These are phyloP conservation scores for Penicillium canescens DNA, from an alignment of 495 filamentous ascomycete genomes.

Conservation along the genomic window DNA sequence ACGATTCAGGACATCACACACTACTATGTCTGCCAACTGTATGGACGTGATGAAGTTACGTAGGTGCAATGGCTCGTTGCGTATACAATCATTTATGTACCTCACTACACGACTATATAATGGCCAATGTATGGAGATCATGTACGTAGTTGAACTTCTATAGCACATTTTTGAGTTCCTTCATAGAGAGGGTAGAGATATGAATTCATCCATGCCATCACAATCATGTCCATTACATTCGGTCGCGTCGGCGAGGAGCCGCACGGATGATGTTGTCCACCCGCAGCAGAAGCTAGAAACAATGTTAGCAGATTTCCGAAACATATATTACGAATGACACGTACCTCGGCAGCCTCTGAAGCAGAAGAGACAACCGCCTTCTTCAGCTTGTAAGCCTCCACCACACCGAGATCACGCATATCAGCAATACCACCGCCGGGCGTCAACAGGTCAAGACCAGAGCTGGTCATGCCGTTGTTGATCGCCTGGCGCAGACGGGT, in stretches of 20 bases:
- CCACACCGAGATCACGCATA: conserved; percentile 95
- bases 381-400: conserved; percentile 99
- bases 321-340: not conserved
- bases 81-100: no score
- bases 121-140: not conserved
- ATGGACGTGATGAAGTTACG: no score
- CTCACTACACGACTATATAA: no score
- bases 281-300: conserved; percentile 67
- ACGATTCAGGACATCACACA: no score
- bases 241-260: conserved; percentile 72
- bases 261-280: conserved; percentile 87
- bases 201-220: conserved; percentile 20
- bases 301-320: not conserved
- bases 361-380: conserved; percentile 93
- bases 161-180: conserved; percentile 14
- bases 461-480: conserved; percentile 89
- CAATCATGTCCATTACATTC: conserved; percentile 54
- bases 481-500: conserved; percentile 89
- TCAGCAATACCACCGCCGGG: conserved; percentile 93
- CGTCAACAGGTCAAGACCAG: conserved; percentile 83
- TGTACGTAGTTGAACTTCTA: conserved; percentile 14
- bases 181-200: conserved; percentile 14
- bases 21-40: no score
- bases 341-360: conserved; percentile 93
- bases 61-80: no score